A percentile compares a stretch with the other conserved stretches of the same genome.
phyloP scores from a whole-genome alignment of 2,329 filamentous ascomycete genomes.

The Trichoderma harzianum region DNA sequence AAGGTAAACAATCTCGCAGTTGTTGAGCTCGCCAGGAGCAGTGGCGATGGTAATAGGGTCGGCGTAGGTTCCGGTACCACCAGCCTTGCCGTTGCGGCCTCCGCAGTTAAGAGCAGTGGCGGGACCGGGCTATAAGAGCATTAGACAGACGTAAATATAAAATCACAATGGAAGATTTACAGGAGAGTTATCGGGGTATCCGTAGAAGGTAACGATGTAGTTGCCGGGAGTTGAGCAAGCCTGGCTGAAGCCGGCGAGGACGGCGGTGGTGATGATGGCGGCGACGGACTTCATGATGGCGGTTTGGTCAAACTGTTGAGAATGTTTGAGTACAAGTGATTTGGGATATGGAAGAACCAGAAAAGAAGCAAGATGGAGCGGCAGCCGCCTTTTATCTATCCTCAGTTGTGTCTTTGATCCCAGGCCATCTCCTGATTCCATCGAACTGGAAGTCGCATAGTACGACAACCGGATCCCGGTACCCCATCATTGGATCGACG shows the following conservation, averaged over 20 bases:
- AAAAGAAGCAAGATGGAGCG: neutral
- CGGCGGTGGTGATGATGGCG: slow-evolving; percentile 15
- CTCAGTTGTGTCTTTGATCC: neutral
- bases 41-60: slow-evolving; percentile 24
- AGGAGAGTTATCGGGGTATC: slow-evolving; percentile 22
- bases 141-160: neutral
- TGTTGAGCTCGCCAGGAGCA: slow-evolving; percentile 23
- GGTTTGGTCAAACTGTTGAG: neutral
- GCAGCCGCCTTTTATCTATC: neutral
- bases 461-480: neutral
- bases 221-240: slow-evolving; percentile 24
- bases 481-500: neutral
- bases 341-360: neutral
- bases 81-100: slow-evolving; percentile 21
- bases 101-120: slow-evolving; percentile 22
- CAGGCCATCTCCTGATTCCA: neutral
- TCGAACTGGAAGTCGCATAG: neutral
- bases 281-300: slow-evolving; percentile 20
- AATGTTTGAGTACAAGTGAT: neutral
- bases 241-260: slow-evolving; percentile 19
- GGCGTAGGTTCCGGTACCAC: slow-evolving; percentile 22
- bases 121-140: slow-evolving; percentile 16
- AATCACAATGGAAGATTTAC: neutral
- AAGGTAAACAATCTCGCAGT: slow-evolving; percentile 24
- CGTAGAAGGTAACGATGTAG: slow-evolving; percentile 23